These are phyloP conservation scores for Trifolium fragiferum DNA, from an alignment of 306 rosid species.

Conservation along the genomic window DNA sequence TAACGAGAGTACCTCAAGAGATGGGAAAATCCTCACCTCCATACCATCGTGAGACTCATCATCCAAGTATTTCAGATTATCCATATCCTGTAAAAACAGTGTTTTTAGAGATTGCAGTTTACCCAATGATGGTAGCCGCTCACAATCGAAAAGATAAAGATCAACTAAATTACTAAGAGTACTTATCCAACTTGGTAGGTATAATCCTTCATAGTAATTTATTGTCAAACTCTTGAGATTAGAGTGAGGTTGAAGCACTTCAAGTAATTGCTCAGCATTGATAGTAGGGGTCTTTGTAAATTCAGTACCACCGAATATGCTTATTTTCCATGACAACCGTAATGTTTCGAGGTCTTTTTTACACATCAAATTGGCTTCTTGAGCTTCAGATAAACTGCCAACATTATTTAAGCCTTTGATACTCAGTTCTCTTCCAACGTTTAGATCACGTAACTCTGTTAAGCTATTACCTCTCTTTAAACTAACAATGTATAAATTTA, in stretches of 20 bases:
- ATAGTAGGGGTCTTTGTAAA: too few relatives aligned
- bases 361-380: constrained; percentile 5
- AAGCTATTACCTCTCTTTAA: background rate
- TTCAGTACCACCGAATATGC: too few relatives aligned
- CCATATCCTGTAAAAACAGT: too few relatives aligned
- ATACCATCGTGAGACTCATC: background rate
- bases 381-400: background rate
- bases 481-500: background rate
- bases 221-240: too few relatives aligned
- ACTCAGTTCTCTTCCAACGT: background rate
- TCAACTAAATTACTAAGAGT: too few relatives aligned
- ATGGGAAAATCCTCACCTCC: constrained; percentile 2
- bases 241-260: too few relatives aligned
- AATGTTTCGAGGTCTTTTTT: background rate
- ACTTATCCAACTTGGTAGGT: too few relatives aligned
- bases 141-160: too few relatives aligned
- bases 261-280: too few relatives aligned
- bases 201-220: too few relatives aligned
- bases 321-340: background rate
- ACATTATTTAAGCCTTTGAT: background rate
- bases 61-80: background rate
- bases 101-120: too few relatives aligned
- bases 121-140: too few relatives aligned
- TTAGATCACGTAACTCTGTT: background rate
- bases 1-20: background rate